Evolutionary conservation across 768 basidiomycete species (phyloP).

Genomic region (Cystobasidium onofrii): DNA sequence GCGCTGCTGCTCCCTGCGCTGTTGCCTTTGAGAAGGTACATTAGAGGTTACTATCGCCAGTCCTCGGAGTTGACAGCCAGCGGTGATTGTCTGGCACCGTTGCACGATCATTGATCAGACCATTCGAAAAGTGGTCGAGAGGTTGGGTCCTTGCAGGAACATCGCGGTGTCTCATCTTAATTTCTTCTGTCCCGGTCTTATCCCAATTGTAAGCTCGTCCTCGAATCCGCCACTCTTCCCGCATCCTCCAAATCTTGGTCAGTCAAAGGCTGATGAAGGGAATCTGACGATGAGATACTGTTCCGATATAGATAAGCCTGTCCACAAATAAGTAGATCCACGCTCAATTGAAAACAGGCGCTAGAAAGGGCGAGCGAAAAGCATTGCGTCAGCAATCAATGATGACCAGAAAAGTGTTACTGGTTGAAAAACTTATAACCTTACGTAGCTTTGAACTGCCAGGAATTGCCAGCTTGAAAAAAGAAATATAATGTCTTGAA

Average conservation of each 20-base stretch:
- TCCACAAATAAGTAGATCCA: constrained; percentile 33
- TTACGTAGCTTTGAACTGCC: constrained; percentile 37
- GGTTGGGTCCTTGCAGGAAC: too few species aligned
- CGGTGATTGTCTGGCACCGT: too few species aligned
- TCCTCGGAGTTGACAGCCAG: too few species aligned
- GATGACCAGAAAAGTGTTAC: too few species aligned
- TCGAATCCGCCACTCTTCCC: neutral
- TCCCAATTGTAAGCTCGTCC: neutral
- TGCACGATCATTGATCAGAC: too few species aligned
- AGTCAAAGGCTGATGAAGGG: neutral
- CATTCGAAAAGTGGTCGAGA: too few species aligned
- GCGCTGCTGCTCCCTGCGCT: too few species aligned
- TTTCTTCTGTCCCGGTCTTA: neutral
- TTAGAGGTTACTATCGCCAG: too few species aligned
- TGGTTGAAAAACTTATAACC: neutral
- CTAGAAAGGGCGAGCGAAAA: constrained; percentile 16
- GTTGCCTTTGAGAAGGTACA: too few species aligned
- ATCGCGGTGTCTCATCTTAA: too few species aligned
- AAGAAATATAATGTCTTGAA: constrained; percentile 39
- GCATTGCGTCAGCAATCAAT: neutral
- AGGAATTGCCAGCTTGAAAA: constrained; percentile 25
- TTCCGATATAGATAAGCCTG: constrained; percentile 38
- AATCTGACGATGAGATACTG: constrained; percentile 22
- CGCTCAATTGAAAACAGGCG: constrained; percentile 38
- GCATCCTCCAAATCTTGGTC: neutral